phyloP scores from a whole-genome alignment of 768 basidiomycete species.

The Boletus bicolor region DNA sequence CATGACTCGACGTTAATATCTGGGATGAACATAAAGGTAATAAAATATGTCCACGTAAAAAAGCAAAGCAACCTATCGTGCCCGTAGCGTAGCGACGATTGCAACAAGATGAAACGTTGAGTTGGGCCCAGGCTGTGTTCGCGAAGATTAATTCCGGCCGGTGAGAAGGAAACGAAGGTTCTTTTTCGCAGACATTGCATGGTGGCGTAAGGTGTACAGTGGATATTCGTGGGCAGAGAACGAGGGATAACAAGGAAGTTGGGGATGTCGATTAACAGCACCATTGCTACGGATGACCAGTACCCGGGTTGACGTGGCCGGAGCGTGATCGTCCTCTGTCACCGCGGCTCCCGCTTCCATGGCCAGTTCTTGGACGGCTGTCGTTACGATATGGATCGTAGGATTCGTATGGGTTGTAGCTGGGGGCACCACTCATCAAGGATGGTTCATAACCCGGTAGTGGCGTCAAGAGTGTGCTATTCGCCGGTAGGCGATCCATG shows the following conservation, averaged over 20 bases:
- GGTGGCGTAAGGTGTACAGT: slow-evolving; percentile 3
- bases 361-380: slow-evolving; percentile 41
- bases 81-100: slow-evolving; percentile 7
- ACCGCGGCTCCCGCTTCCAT: slow-evolving; percentile 28
- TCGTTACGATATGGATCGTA: slow-evolving; percentile 41
- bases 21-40: slow-evolving; percentile 23
- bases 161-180: slow-evolving; percentile 3
- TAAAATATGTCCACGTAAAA: slow-evolving; percentile 30
- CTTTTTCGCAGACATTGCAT: slow-evolving; percentile 5
- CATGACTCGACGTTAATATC: slow-evolving; percentile 15
- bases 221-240: slow-evolving; percentile 1
- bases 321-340: slow-evolving; percentile 24
- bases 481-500: slow-evolving; percentile 49
- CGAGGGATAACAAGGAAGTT: neutral
- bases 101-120: slow-evolving; percentile 2
- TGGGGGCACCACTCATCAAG: slow-evolving; percentile 26
- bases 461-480: slow-evolving; percentile 72
- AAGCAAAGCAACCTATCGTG: slow-evolving; percentile 16
- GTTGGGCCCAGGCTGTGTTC: neutral
- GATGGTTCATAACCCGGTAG: slow-evolving; percentile 54
- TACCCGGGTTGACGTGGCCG: slow-evolving; percentile 11
- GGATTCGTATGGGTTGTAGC: slow-evolving; percentile 19
- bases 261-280: neutral
- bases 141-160: slow-evolving; percentile 4
- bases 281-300: slow-evolving; percentile 8